phyloP scores from a whole-genome alignment of 495 filamentous ascomycete species.

The Lasiosphaeris hirsuta region DNA sequence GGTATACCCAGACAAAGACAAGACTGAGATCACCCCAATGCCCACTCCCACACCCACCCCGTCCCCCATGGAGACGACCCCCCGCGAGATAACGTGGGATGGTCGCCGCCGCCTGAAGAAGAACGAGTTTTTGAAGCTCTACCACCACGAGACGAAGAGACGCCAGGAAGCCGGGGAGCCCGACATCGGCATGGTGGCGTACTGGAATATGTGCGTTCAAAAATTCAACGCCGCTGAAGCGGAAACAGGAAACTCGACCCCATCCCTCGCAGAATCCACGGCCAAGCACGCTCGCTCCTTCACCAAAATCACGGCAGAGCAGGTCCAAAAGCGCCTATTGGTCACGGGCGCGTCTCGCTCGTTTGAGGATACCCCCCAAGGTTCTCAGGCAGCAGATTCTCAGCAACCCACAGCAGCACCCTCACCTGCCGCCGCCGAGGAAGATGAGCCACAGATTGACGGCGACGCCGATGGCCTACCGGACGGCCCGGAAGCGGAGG shows the following conservation, averaged over 20 bases:
- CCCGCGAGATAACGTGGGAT: slow-evolving; percentile 20
- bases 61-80: slow-evolving; percentile 1
- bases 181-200: slow-evolving; percentile 20
- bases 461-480: slow-evolving; percentile 20
- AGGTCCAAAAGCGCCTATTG: slow-evolving; percentile 3
- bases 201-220: slow-evolving; percentile 22
- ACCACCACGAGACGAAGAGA: slow-evolving; percentile 16
- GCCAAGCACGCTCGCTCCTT: neutral
- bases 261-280: neutral
- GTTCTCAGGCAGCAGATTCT: slow-evolving; percentile 19
- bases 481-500: slow-evolving; percentile 27
- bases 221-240: slow-evolving; percentile 16
- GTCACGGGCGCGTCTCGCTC: neutral
- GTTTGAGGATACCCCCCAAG: slow-evolving; percentile 8
- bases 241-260: neutral
- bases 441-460: slow-evolving; percentile 4
- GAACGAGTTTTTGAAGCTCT: slow-evolving; percentile 20
- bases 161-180: slow-evolving; percentile 16
- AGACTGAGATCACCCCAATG: slow-evolving; percentile 11
- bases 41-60: slow-evolving; percentile 18
- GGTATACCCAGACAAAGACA: slow-evolving; percentile 18
- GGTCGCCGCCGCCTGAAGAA: slow-evolving; percentile 15
- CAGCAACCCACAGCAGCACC: slow-evolving; percentile 24
- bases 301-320: neutral
- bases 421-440: slow-evolving; percentile 24